Conservation (phyloP, 2,329 filamentous ascomycete genomes). For the Venturia pyrina region DNA sequence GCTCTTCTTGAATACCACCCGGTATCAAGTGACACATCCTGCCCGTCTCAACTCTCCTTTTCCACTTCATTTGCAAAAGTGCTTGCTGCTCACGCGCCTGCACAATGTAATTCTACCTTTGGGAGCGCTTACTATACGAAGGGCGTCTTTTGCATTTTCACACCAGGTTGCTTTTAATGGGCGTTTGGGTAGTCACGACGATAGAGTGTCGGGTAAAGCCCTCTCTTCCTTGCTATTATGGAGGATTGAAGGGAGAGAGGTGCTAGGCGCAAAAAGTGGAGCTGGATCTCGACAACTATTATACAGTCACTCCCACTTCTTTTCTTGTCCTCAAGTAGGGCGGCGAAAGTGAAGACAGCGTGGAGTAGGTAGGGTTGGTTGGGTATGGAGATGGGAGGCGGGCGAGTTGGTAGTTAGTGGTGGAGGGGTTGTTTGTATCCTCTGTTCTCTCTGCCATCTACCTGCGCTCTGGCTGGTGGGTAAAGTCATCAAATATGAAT, state of each 20-base stretch:
- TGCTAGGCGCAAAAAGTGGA: constrained; percentile 2
- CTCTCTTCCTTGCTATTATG: background rate
- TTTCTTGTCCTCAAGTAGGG: background rate
- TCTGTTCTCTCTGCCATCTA: background rate
- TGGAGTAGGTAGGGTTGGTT: background rate
- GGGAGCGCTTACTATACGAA: background rate
- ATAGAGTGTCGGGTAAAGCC: background rate
- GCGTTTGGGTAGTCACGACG: background rate
- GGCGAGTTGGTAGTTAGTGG: background rate
- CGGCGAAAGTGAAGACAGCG: background rate
- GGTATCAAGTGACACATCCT: background rate
- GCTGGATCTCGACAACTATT: constrained; percentile 7
- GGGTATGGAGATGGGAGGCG: background rate
- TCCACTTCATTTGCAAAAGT: background rate
- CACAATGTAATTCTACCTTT: background rate
- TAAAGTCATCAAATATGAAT: background rate
- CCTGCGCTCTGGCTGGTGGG: background rate
- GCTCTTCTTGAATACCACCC: background rate
- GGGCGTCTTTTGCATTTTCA: background rate
- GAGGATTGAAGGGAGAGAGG: background rate
- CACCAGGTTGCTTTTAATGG: background rate
- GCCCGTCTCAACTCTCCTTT: background rate
- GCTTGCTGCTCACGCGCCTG: background rate
- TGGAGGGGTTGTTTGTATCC: constrained; percentile 1
- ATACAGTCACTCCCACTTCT: background rate